Evolutionary conservation across 2,329 filamentous ascomycete genomes (phyloP).

Genomic region (Chaetomium sp.): DNA sequence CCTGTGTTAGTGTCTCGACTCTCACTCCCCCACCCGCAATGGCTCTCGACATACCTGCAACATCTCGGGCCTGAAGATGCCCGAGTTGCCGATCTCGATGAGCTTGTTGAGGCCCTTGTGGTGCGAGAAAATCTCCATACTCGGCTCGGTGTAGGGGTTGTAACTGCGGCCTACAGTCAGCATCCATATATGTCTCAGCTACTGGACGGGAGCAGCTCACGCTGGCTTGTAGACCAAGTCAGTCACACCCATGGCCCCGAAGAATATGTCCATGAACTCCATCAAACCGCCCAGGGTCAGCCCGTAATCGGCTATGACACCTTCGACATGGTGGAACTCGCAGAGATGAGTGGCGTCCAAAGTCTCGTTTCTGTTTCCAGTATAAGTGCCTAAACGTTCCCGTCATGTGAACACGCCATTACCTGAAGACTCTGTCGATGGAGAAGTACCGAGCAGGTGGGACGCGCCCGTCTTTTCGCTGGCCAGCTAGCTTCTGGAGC

Average conservation of each 20-base stretch:
- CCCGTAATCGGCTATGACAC: slow-evolving; percentile 95
- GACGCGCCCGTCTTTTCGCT: slow-evolving; percentile 67
- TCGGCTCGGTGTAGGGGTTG: slow-evolving; percentile 93
- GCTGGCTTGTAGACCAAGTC: slow-evolving; percentile 93
- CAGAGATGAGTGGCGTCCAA: slow-evolving; percentile 96
- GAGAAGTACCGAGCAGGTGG: slow-evolving; percentile 90
- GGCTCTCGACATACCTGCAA: slow-evolving; percentile 49
- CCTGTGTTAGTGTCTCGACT: not conserved
- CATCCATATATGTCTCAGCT: not conserved
- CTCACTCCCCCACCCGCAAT: not conserved
- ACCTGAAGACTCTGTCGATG: slow-evolving; percentile 88
- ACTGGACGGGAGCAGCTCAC: slow-evolving; percentile 61
- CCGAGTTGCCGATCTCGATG: slow-evolving; percentile 96
- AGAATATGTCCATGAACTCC: slow-evolving; percentile 92
- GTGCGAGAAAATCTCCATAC: slow-evolving; percentile 97
- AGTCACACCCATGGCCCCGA: slow-evolving; percentile 88
- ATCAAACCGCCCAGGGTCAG: slow-evolving; percentile 81
- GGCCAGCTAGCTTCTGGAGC: slow-evolving; percentile 83
- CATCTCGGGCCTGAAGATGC: slow-evolving; percentile 99
- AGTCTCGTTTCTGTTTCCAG: slow-evolving; percentile 72
- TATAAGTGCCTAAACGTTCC: not conserved
- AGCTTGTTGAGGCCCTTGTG: slow-evolving; percentile 87
- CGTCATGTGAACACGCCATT: slow-evolving; percentile 37
- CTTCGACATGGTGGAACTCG: slow-evolving; percentile 98
- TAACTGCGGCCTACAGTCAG: slow-evolving; percentile 47